Percentiles rank a stretch among this genome's conserved stretches.
These are phyloP conservation scores for Cinnamomum micranthum DNA, from an alignment of 164 flowering plant species.

Conservation along the genomic window DNA sequence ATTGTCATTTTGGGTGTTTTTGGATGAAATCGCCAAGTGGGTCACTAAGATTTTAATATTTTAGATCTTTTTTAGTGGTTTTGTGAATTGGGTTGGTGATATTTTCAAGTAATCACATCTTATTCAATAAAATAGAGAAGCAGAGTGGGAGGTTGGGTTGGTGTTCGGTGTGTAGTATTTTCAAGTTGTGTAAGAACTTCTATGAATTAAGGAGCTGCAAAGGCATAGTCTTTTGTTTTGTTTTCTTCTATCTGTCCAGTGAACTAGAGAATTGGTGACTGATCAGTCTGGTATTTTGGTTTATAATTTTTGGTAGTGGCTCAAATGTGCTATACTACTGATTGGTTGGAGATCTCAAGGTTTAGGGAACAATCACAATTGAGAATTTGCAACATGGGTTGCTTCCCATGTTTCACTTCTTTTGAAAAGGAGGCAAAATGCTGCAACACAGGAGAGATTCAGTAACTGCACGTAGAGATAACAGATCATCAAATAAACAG, in stretches of 20 bases:
- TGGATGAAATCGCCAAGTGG: neutral
- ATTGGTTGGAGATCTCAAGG: neutral
- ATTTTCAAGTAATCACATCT: neutral
- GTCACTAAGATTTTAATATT: neutral
- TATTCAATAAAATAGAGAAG: neutral
- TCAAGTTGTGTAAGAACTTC: too few species aligned
- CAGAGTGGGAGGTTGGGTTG: neutral
- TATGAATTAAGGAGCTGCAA: too few species aligned
- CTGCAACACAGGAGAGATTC: constrained; percentile 1
- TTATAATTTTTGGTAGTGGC: neutral
- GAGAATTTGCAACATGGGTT: constrained; percentile 34
- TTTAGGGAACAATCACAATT: neutral
- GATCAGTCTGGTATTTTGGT: neutral
- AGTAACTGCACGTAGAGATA: neutral
- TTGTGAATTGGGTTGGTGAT: neutral
- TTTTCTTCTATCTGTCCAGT: neutral
- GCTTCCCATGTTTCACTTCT: constrained; percentile 60
- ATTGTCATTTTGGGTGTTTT: too few species aligned
- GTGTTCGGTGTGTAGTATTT: neutral
- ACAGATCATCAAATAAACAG: neutral
- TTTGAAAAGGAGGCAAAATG: constrained; percentile 30
- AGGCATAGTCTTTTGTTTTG: too few species aligned
- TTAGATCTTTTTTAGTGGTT: neutral
- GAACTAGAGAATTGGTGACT: neutral
- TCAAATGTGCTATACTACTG: neutral